Evolutionary conservation across 1,284 basidiomycete species (phyloP), one percentile per base, ranked within the genome.

Genomic region (Boletellus deceptivus): DNA sequence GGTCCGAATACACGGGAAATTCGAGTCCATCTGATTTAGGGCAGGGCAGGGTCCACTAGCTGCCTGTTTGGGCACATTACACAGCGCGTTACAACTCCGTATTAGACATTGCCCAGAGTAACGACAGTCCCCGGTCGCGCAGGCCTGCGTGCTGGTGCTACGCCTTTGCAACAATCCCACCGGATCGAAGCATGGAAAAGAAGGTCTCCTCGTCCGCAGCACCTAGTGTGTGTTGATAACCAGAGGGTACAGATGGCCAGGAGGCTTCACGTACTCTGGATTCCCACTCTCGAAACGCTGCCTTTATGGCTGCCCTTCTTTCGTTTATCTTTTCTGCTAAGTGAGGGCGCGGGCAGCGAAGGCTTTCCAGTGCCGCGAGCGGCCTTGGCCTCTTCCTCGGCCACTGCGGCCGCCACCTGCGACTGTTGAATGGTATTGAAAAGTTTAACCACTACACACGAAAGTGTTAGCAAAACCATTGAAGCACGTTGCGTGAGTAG

Each of bases 351-450:
- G 39, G 84, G 77, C 40, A 91, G 63, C 2, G 80, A 80, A 29
- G 87, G 82, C 60, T 87, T 91, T 29, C 89, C 88, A 11, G 80
- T 76, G 4, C 89, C 89, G 59, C 84, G 75, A 18, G 72, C 65
- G 14, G 76, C 71, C 67, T 86, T 89, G 45, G 75, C 63, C 51
- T 82, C 76, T 62, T 83, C 81, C 22, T 74, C 76, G 17, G 75
- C 76, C 8, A 67, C 75, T 16, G 74, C 66, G 2, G 78, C 73
- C 6, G 76, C 77, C 8, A 75, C 69, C 60, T 91, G 89, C 10
- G 88, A 82, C 59, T 89, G 86, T 58, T 91, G 89, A 46, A 91
- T 87, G 3, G 79, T 82, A 61, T 91, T 91, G 72, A 91, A 91
- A 13, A 91, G 72, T 60, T 87, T 84, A 11, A 91, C 88, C 40